Evolutionary conservation across 305 asterid genomes (phyloP).

Genomic region (Caryopteris hybrid): DNA sequence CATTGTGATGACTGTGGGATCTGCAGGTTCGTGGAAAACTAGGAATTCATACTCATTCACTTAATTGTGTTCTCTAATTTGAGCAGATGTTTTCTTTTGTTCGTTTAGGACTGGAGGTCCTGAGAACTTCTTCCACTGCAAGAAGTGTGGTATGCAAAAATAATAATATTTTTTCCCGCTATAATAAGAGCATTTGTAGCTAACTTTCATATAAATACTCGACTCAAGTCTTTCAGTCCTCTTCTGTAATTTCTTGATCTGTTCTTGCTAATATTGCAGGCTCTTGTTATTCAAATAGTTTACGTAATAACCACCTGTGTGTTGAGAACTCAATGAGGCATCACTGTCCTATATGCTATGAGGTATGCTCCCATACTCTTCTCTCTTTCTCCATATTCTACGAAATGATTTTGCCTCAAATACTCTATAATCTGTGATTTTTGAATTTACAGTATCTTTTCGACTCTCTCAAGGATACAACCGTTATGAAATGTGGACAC

Average conservation of each 20-base stretch:
- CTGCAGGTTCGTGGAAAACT: conserved; percentile 58
- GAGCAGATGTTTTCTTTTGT: not conserved
- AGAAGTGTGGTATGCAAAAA: conserved; percentile 66
- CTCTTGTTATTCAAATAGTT: conserved; percentile 64
- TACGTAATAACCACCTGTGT: conserved; percentile 69
- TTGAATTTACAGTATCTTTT: conserved; percentile 63
- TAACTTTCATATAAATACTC: not conserved
- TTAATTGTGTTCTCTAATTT: not conserved
- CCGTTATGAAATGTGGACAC: conserved; percentile 96
- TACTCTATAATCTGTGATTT: conserved; percentile 2
- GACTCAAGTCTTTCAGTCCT: not conserved
- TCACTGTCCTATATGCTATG: conserved; percentile 97
- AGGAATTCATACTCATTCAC: not conserved
- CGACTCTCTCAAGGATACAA: conserved; percentile 79
- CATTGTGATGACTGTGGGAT: conserved; percentile 97
- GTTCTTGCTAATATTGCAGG: conserved; percentile 35
- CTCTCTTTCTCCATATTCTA: not conserved
- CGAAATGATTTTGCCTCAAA: not conserved
- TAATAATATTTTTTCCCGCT: not conserved
- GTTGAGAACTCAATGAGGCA: conserved; percentile 94
- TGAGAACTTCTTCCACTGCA: conserved; percentile 89
- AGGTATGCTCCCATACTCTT: conserved; percentile 38
- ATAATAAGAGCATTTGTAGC: not conserved
- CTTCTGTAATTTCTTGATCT: not conserved
- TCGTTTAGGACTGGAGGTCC: conserved; percentile 71